phyloP scores from a whole-genome alignment of 2,329 filamentous ascomycete genomes.

The Aureobasidium zeae region DNA sequence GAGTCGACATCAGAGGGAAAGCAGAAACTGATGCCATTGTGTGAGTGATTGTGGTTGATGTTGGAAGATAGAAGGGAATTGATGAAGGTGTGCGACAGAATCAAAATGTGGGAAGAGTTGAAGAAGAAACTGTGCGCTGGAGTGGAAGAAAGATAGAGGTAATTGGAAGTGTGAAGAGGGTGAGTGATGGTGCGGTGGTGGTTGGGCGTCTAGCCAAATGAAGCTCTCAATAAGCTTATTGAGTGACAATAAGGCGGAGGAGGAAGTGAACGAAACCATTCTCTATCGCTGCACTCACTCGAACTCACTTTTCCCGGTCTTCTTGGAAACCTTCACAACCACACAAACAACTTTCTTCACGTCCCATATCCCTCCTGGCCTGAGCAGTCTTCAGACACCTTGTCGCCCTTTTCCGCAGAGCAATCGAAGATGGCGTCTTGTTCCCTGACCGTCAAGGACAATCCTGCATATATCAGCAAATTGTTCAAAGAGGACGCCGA shows the following conservation, averaged over 20 bases:
- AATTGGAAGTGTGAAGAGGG: too few species aligned
- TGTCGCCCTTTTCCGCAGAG: background rate
- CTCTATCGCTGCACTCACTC: background rate
- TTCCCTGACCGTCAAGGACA: background rate
- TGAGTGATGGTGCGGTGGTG: background rate
- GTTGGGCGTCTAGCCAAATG: conserved; percentile 1
- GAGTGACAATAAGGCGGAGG: conserved; percentile 1
- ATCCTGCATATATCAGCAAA: background rate
- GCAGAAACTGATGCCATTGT: background rate
- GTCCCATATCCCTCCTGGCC: background rate
- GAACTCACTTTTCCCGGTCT: background rate
- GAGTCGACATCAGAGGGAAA: background rate
- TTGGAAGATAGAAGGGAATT: background rate
- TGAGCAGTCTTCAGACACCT: background rate
- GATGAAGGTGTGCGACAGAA: background rate
- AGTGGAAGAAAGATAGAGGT: background rate
- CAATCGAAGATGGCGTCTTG: conserved; percentile 1
- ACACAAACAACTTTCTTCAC: background rate
- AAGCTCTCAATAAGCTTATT: conserved; percentile 1
- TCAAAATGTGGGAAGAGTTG: background rate
- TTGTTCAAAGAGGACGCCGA: background rate
- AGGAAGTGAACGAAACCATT: background rate
- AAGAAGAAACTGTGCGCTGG: background rate
- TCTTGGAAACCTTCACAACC: conserved; percentile 4
- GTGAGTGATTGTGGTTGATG: background rate